Evolutionary conservation across 2,329 filamentous ascomycete species (phyloP).

Genomic region (Chrysosporium keratinophilum): DNA sequence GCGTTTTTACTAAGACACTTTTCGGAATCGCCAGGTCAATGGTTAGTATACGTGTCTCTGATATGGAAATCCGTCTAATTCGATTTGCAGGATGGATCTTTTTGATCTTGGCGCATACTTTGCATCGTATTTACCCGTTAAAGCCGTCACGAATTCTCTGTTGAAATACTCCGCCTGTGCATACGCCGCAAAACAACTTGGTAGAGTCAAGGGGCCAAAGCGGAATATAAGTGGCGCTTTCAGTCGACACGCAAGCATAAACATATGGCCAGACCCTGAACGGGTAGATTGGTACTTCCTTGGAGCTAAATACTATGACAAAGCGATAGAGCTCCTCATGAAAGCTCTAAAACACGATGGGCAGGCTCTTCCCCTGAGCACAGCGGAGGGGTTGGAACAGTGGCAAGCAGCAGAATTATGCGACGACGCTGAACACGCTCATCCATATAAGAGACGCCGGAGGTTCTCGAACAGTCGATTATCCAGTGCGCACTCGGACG

Average conservation of each 20-base stretch:
- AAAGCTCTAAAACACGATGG: constrained; percentile 34
- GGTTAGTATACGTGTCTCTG: constrained; percentile 30
- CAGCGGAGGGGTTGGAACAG: constrained; percentile 28
- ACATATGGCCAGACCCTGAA: constrained; percentile 41
- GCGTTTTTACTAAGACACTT: constrained; percentile 53
- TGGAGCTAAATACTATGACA: constrained; percentile 54
- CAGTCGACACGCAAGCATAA: constrained; percentile 42
- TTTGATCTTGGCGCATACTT: constrained; percentile 49
- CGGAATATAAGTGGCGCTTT: constrained; percentile 41
- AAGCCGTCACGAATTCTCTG: constrained; percentile 42
- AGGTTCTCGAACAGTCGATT: constrained; percentile 37
- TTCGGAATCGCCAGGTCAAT: constrained; percentile 49
- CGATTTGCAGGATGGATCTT: constrained; percentile 33
- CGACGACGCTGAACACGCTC: constrained; percentile 30
- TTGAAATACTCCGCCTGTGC: constrained; percentile 48
- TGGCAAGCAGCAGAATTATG: constrained; percentile 29
- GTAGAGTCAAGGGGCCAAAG: constrained; percentile 44
- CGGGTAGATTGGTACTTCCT: constrained; percentile 51
- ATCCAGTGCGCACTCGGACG: constrained; percentile 40
- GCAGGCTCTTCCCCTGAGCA: constrained; percentile 27
- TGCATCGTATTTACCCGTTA: constrained; percentile 49
- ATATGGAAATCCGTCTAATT: not conserved
- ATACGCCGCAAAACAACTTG: constrained; percentile 52
- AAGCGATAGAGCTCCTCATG: constrained; percentile 48
- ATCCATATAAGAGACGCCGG: constrained; percentile 35